These are phyloP conservation scores for Aspergillus fumigatus DNA, from an alignment of 2,329 filamentous ascomycete species.

Conservation along the genomic window DNA sequence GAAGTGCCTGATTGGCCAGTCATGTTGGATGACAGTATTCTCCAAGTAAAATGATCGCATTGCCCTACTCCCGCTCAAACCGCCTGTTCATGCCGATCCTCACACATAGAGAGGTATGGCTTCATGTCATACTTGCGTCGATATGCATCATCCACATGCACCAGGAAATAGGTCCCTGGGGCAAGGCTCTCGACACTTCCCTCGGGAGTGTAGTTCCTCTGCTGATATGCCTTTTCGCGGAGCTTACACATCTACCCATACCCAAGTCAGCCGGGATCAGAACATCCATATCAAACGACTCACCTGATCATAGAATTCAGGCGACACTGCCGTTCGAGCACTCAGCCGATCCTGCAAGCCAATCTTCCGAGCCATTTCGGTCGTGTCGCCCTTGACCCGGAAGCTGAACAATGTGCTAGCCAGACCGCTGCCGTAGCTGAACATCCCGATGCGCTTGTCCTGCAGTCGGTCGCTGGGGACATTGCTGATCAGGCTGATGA, in stretches of 20 bases:
- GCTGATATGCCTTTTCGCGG: slow-evolving; percentile 75
- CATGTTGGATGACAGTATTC: too few relatives aligned
- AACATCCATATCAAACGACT: slow-evolving; percentile 24
- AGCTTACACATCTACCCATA: slow-evolving; percentile 66
- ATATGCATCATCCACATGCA: slow-evolving; percentile 81
- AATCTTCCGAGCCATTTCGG: slow-evolving; percentile 62
- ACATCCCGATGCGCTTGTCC: slow-evolving; percentile 69
- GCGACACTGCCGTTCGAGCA: slow-evolving; percentile 61
- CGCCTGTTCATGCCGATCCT: too few relatives aligned
- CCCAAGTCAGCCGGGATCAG: slow-evolving; percentile 21
- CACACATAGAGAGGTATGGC: slow-evolving; percentile 46
- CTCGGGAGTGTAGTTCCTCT: slow-evolving; percentile 70
- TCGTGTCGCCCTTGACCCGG: slow-evolving; percentile 63
- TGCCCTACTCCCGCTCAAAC: neutral
- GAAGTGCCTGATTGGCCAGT: neutral
- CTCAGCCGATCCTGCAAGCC: slow-evolving; percentile 66
- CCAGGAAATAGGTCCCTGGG: slow-evolving; percentile 71
- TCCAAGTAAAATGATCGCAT: neutral
- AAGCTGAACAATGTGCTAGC: slow-evolving; percentile 69
- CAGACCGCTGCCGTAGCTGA: slow-evolving; percentile 75
- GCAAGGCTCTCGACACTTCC: slow-evolving; percentile 64
- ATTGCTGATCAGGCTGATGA: slow-evolving; percentile 58
- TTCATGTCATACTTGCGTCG: slow-evolving; percentile 73
- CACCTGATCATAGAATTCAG: slow-evolving; percentile 70
- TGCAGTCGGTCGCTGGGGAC: slow-evolving; percentile 59